Percentiles rank a stretch among this genome's conserved stretches.
These are phyloP conservation scores for Rhododendron kiyosumense DNA, from an alignment of 148 eudicot species.

Conservation along the genomic window DNA sequence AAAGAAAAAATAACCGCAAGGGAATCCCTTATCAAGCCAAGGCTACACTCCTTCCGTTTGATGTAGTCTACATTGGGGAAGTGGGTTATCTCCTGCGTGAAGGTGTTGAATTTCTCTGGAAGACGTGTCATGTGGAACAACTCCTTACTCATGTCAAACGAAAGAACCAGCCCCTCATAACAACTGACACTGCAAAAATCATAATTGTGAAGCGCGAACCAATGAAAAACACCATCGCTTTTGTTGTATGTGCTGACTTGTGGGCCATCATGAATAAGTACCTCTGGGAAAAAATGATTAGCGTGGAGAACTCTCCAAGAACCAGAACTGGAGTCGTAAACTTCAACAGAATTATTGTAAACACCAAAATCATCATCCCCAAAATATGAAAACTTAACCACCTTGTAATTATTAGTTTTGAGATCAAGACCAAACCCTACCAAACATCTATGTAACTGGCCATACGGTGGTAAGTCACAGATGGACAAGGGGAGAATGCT, in stretches of 20 bases:
- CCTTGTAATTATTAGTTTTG: neutral
- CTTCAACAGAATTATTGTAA: neutral
- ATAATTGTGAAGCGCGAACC: neutral
- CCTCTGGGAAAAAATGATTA: neutral
- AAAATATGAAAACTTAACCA: neutral
- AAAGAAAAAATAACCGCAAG: neutral
- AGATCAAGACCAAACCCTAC: neutral
- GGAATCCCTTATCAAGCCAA: neutral
- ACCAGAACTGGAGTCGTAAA: neutral
- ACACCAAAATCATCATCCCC: neutral
- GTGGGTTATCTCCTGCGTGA: accelerated
- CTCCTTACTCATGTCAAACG: neutral
- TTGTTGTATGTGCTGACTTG: neutral
- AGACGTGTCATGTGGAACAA: neutral
- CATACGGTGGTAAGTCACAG: neutral
- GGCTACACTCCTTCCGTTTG: neutral
- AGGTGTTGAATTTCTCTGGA: neutral
- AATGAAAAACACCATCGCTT: neutral
- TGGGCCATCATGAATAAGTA: neutral
- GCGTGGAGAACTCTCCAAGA: neutral
- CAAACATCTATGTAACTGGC: too few species aligned
- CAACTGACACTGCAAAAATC: too few species aligned
- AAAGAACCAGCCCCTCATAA: neutral
- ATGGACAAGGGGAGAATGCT: neutral
- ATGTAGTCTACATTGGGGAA: too few species aligned